These are phyloP conservation scores for Talaromyces marneffei DNA, from an alignment of 2,329 filamentous ascomycete genomes.

Conservation along the genomic window DNA sequence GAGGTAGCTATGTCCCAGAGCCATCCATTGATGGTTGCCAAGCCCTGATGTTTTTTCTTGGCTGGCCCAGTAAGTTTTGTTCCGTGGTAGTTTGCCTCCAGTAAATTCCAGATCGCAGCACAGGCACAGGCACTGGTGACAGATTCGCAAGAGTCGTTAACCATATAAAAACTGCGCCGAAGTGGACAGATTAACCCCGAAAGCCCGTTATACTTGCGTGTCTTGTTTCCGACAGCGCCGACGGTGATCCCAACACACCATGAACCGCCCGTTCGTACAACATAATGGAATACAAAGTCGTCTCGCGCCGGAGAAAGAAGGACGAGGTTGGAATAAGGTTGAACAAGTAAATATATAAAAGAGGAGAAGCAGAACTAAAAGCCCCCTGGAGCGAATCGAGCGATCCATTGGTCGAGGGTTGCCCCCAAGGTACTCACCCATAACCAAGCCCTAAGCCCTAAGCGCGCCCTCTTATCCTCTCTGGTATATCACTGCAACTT, in stretches of 20 bases:
- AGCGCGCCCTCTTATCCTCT: background rate
- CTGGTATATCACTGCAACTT: background rate
- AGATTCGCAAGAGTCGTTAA: background rate
- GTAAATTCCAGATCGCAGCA: background rate
- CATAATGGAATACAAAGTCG: background rate
- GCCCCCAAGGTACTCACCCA: constrained; percentile 5
- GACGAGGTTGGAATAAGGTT: constrained; percentile 3
- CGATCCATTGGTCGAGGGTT: background rate
- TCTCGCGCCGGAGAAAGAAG: background rate
- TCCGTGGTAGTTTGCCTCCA: background rate
- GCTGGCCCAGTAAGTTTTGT: background rate
- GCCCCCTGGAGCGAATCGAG: too few species aligned
- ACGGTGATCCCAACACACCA: background rate
- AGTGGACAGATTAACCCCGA: background rate
- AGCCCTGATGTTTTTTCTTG: background rate
- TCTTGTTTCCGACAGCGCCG: background rate
- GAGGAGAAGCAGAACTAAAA: background rate
- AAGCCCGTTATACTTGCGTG: background rate
- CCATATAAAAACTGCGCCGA: background rate
- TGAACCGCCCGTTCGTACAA: background rate
- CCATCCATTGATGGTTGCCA: background rate
- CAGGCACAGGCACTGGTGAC: background rate
- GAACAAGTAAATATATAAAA: background rate
- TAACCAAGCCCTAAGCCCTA: background rate
- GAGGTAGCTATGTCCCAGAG: background rate